Evolutionary conservation across 768 basidiomycete genomes (phyloP), one percentile per base, ranked within the genome.

Genomic region (Calocybe gangraenosa): DNA sequence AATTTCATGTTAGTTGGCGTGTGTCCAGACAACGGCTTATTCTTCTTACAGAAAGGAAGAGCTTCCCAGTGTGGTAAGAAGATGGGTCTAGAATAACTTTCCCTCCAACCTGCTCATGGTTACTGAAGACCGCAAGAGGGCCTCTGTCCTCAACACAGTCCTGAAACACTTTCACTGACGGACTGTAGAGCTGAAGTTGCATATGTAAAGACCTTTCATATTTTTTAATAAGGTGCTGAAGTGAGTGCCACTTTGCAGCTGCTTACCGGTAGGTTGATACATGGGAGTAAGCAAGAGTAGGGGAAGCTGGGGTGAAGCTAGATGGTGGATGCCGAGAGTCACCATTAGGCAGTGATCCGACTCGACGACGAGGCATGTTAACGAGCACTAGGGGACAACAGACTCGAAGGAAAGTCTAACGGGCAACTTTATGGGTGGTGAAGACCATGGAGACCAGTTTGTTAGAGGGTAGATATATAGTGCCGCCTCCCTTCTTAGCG

Each of bases 1-100:
- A 33, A 46, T 44, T 28, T 37, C 33, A 20, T 30, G 37, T 48
- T 15, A 45, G 42, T 30, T 37, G 25, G 25, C 15, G 11, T 28
- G 28, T 18, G 37, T 36, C 35, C 40, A 8, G 13, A 13, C 2
- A 31, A 43, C 48, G 49, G n/a, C n/a, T n/a, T n/a, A n/a, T n/a
- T n/a, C n/a, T n/a, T n/a, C n/a, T n/a, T 67, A 85, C 85, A 17
- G 77, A 69, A 36, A 87, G 66, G 13, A 71, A 67, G 40, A 87
- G 62, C 15, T 72, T 72, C n/a, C 85, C 84, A 3, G 71, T 70
- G 47, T 66, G 74, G 39, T 67, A 64, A 57, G 67, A 78, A 47
- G 56, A 72, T 10, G 75, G 66, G 53, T 81, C 78, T 1, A 87
- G 70, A 14, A 71, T 67, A 11, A 87, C 72, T 43, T 71, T 76